Percentiles rank a stretch among this genome's conserved stretches.
These are phyloP conservation scores for Scopulariopsis brevicaulis DNA, from an alignment of 2,329 filamentous ascomycete species.

Conservation along the genomic window DNA sequence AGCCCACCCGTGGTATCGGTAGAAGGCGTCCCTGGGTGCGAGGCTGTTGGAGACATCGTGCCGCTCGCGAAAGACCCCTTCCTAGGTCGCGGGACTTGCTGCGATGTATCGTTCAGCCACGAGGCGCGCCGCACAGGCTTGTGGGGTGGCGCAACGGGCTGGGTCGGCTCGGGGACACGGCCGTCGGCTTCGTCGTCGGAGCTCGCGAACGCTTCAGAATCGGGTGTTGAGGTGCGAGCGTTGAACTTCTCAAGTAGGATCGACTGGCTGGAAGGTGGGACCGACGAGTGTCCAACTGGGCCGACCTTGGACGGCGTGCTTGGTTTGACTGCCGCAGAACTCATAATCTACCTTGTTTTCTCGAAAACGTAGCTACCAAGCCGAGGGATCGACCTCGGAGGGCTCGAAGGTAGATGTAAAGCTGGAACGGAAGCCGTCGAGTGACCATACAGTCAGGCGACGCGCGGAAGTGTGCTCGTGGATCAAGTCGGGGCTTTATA, in stretches of 20 bases:
- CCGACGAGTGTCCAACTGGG: slow-evolving; percentile 31
- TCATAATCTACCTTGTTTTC: slow-evolving; percentile 28
- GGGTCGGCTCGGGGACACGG: slow-evolving; percentile 40
- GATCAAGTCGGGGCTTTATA: neutral
- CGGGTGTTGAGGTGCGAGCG: slow-evolving; percentile 74
- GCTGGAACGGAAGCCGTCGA: neutral
- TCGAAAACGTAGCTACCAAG: neutral
- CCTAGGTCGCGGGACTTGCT: slow-evolving; percentile 48
- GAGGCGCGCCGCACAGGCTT: slow-evolving; percentile 64
- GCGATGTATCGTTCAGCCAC: slow-evolving; percentile 76
- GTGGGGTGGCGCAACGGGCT: slow-evolving; percentile 33
- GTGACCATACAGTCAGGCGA: neutral
- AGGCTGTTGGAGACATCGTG: slow-evolving; percentile 68
- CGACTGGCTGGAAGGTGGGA: slow-evolving; percentile 47
- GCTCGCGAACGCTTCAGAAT: slow-evolving; percentile 86
- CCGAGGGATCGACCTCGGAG: neutral
- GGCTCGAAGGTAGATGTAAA: neutral
- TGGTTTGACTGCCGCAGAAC: slow-evolving; percentile 35
- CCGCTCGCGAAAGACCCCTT: slow-evolving; percentile 68
- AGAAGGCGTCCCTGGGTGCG: slow-evolving; percentile 71
- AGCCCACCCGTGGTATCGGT: slow-evolving; percentile 43
- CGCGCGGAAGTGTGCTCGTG: neutral
- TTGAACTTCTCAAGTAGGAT: slow-evolving; percentile 66
- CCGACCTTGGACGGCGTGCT: slow-evolving; percentile 34
- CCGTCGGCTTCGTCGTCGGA: slow-evolving; percentile 85